Evolutionary conservation across 306 rosid species (phyloP).

Genomic region (Cucurbita moschata): DNA sequence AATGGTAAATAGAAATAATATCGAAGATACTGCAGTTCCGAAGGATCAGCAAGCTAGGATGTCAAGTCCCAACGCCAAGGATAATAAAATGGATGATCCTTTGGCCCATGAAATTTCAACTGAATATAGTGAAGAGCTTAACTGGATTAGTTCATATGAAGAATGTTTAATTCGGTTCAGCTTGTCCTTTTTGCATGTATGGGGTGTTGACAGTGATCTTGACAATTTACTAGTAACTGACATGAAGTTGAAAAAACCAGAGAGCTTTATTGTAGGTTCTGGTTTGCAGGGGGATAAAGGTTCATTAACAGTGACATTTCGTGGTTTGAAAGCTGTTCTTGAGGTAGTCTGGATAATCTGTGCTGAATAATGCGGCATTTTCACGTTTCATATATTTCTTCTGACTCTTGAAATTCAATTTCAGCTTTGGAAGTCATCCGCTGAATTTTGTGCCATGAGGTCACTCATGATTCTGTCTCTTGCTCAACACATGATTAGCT

Average conservation of each 20-base stretch:
- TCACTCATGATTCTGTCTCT: slow-evolving; percentile 90
- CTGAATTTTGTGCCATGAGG: slow-evolving; percentile 86
- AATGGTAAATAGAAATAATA: slow-evolving; percentile 16
- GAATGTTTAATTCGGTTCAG: slow-evolving; percentile 68
- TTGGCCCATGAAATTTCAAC: slow-evolving; percentile 11
- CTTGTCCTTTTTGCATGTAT: slow-evolving; percentile 74
- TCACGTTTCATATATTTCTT: slow-evolving; percentile 18
- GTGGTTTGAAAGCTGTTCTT: slow-evolving; percentile 49
- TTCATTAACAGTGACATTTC: slow-evolving; percentile 80
- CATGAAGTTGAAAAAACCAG: slow-evolving; percentile 74
- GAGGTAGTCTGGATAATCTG: slow-evolving; percentile 47
- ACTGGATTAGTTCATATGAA: slow-evolving; percentile 49
- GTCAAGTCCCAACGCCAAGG: slow-evolving; percentile 25
- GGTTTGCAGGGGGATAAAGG: slow-evolving; percentile 95
- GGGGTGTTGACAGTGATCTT: slow-evolving; percentile 65
- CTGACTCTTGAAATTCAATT: slow-evolving; percentile 41
- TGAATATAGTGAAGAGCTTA: slow-evolving; percentile 29
- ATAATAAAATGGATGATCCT: slow-evolving; percentile 16
- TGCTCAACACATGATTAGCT: slow-evolving; percentile 79
- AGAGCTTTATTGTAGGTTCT: slow-evolving; percentile 54
- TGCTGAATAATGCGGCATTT: slow-evolving; percentile 20
- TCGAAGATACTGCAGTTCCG: slow-evolving; percentile 20
- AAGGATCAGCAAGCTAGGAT: slow-evolving; percentile 43
- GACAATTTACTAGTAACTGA: slow-evolving; percentile 66
- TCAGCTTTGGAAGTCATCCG: slow-evolving; percentile 94